Percentiles rank a stretch among this genome's conserved stretches.
These are phyloP conservation scores for Phytopythium boreale DNA, from an alignment of 352 stramenopile species.

Conservation along the genomic window DNA sequence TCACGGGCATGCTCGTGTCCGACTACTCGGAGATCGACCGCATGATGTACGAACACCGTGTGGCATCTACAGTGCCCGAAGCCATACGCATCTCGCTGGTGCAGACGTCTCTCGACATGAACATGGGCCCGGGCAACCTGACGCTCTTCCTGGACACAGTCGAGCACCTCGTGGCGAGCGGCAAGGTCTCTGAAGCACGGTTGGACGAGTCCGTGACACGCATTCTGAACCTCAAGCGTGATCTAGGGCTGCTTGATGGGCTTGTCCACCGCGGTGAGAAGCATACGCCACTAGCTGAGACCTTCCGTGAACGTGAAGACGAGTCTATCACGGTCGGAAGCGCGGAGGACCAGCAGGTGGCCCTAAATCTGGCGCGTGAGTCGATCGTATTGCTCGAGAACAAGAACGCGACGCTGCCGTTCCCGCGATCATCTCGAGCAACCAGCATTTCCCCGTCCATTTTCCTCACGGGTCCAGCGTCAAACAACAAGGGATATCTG, in stretches of 20 bases:
- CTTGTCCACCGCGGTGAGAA: no score
- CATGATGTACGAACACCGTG: conserved; percentile 76
- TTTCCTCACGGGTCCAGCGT: conserved; percentile 61
- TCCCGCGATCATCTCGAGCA: conserved; percentile 9
- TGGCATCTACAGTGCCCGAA: conserved; percentile 55
- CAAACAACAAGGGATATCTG: conserved; percentile 66
- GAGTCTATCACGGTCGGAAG: conserved; percentile 34
- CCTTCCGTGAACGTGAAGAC: background rate
- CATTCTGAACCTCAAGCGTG: conserved; percentile 56
- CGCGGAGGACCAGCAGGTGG: conserved; percentile 42
- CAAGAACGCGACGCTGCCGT: conserved; percentile 33
- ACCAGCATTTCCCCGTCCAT: conserved; percentile 17
- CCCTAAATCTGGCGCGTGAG: conserved; percentile 65
- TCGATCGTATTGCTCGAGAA: conserved; percentile 84
- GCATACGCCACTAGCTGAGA: no score
- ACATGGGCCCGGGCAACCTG: conserved; percentile 70
- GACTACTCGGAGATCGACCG: conserved; percentile 93
- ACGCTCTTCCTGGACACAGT: conserved; percentile 48
- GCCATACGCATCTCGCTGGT: conserved; percentile 67
- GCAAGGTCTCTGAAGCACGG: conserved; percentile 38
- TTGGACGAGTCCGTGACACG: conserved; percentile 62
- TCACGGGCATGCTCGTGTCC: conserved; percentile 88
- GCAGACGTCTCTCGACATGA: conserved; percentile 92
- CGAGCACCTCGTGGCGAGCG: conserved; percentile 42
- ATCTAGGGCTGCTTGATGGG: conserved; percentile 41